Evolutionary conservation across 768 basidiomycete genomes (phyloP).

Genomic region (Arthromyces matolae): DNA sequence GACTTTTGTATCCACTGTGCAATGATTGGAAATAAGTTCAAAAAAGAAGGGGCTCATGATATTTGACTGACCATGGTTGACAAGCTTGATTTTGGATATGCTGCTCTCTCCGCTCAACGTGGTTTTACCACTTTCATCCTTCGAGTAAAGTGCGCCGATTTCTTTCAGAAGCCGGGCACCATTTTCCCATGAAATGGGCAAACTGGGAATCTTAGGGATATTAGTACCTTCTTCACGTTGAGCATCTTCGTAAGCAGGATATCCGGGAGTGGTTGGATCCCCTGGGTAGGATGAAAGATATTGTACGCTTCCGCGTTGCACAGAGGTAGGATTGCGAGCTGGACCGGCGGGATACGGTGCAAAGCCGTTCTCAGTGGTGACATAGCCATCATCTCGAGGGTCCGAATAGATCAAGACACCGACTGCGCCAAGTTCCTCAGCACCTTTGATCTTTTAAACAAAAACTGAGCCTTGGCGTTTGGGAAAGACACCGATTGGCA

Average conservation of each 20-base stretch:
- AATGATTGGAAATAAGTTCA: background rate
- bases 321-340: conserved; percentile 78
- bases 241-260: conserved; percentile 81
- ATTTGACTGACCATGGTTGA: conserved; percentile 46
- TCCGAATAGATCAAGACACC: conserved; percentile 84
- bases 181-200: conserved; percentile 90
- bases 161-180: conserved; percentile 66
- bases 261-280: conserved; percentile 84
- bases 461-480: conserved; percentile 17
- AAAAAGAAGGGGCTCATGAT: background rate
- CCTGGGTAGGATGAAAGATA: conserved; percentile 65
- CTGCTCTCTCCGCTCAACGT: conserved; percentile 50
- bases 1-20: conserved; percentile 66
- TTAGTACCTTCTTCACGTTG: conserved; percentile 58
- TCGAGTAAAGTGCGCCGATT: conserved; percentile 36
- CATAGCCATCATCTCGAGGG: conserved; percentile 79
- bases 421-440: conserved; percentile 77
- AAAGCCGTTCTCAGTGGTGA: conserved; percentile 75
- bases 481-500: conserved; percentile 7
- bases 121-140: conserved; percentile 25
- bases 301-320: conserved; percentile 84
- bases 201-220: conserved; percentile 73
- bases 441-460: conserved; percentile 61
- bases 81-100: conserved; percentile 42
- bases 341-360: conserved; percentile 80